A percentile compares a stretch with the other conserved stretches of the same genome.
Evolutionary conservation across 106 monocot species (phyloP).

Genomic region (Acanthochlamys bracteata): DNA sequence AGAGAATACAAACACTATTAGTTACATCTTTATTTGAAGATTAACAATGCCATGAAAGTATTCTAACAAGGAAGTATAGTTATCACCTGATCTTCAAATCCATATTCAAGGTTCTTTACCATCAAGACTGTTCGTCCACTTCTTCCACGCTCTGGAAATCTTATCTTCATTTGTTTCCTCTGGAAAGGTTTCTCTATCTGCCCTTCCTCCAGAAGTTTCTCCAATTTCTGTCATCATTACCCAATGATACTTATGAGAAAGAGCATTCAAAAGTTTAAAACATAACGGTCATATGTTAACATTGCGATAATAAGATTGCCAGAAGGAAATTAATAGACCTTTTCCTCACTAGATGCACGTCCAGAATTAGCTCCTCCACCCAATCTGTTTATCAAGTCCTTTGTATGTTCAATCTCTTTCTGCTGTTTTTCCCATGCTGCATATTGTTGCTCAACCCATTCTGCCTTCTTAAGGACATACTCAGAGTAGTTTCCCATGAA

Average conservation of each 20-base stretch:
- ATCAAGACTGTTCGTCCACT: conserved; percentile 75
- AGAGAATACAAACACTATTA: not conserved
- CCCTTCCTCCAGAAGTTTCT: conserved; percentile 77
- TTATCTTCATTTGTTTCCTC: conserved; percentile 82
- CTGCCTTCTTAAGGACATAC: conserved; percentile 68
- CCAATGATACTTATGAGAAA: no score
- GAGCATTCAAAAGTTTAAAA: no score
- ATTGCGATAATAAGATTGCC: no score
- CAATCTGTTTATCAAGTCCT: conserved; percentile 82
- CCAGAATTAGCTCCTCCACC: conserved; percentile 94
- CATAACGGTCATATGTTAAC: no score
- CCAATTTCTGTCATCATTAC: conserved; percentile 63
- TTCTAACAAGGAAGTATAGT: not conserved
- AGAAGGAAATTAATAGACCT: no score
- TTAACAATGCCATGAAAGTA: not conserved
- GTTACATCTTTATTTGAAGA: no score
- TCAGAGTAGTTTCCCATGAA: conserved; percentile 89
- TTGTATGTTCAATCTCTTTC: conserved; percentile 92
- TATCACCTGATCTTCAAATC: conserved; percentile 73
- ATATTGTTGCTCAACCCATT: conserved; percentile 73
- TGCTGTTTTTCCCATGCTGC: conserved; percentile 98
- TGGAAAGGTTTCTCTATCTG: conserved; percentile 91
- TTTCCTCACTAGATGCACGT: conserved; percentile 95
- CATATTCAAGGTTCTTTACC: conserved; percentile 79
- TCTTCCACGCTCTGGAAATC: conserved; percentile 89